These are phyloP conservation scores for Xylaria multiplex DNA, from an alignment of 2,329 filamentous ascomycete genomes.

Conservation along the genomic window DNA sequence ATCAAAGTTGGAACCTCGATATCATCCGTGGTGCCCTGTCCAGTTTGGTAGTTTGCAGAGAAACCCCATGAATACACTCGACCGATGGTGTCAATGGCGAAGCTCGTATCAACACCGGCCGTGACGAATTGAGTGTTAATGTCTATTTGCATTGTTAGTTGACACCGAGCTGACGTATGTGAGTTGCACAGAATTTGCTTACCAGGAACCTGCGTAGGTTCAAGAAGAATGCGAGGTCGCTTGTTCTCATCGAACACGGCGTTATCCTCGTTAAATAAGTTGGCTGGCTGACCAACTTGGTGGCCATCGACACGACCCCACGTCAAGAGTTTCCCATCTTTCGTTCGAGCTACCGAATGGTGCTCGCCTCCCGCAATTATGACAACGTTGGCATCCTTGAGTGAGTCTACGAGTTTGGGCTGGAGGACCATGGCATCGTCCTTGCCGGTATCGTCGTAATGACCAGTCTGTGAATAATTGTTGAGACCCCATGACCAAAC, in stretches of 20 bases:
- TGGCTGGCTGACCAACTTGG: slow-evolving; percentile 66
- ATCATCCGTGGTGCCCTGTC: slow-evolving; percentile 81
- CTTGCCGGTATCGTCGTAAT: slow-evolving; percentile 70
- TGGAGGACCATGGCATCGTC: slow-evolving; percentile 77
- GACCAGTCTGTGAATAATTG: slow-evolving; percentile 75
- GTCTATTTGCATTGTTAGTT: slow-evolving; percentile 46
- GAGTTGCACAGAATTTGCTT: slow-evolving; percentile 42
- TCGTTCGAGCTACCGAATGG: slow-evolving; percentile 65
- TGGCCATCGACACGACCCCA: slow-evolving; percentile 60
- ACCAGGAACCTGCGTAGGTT: slow-evolving; percentile 70
- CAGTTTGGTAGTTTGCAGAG: slow-evolving; percentile 82
- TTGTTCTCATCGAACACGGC: slow-evolving; percentile 72
- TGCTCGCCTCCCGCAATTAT: slow-evolving; percentile 77
- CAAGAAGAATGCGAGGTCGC: slow-evolving; percentile 75
- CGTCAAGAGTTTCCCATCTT: slow-evolving; percentile 55
- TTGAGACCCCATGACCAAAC: slow-evolving; percentile 79
- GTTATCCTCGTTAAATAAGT: slow-evolving; percentile 65
- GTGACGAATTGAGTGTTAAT: slow-evolving; percentile 66
- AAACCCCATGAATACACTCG: slow-evolving; percentile 84
- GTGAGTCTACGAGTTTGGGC: slow-evolving; percentile 72
- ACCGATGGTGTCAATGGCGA: slow-evolving; percentile 75
- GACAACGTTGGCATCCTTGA: slow-evolving; percentile 71
- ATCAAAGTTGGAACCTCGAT: slow-evolving; percentile 80
- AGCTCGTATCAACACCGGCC: slow-evolving; percentile 76
- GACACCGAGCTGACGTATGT: slow-evolving; percentile 5